These are phyloP conservation scores for Starmerella ratchasimensis DNA, from an alignment of 805 yeast genomes.

Conservation along the genomic window DNA sequence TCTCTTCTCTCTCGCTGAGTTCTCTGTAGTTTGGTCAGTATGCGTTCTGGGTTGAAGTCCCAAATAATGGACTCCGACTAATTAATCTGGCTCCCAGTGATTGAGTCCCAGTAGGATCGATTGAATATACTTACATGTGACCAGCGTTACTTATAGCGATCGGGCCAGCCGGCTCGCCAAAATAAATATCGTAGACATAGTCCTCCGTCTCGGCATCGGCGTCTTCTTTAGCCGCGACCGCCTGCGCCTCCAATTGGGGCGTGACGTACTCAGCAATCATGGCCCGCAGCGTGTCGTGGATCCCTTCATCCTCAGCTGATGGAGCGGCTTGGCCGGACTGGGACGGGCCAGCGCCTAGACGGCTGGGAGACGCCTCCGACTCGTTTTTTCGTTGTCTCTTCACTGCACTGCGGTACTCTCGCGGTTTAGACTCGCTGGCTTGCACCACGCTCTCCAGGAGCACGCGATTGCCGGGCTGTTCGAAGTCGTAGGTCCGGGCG, in stretches of 20 bases:
- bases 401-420: neutral
- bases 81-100: neutral
- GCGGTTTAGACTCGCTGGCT: neutral
- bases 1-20: slow-evolving; percentile 21
- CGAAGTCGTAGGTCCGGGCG: slow-evolving; percentile 10
- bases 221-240: neutral
- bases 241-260: neutral
- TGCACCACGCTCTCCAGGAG: neutral
- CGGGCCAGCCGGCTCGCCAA: slow-evolving; percentile 31
- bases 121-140: slow-evolving; percentile 23
- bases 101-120: neutral
- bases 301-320: slow-evolving; percentile 11
- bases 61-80: no score
- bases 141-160: slow-evolving; percentile 16
- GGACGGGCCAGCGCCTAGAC: no score
- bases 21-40: no score
- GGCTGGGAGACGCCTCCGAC: no score
- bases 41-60: no score
- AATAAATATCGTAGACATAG: slow-evolving; percentile 84
- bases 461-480: slow-evolving; percentile 6
- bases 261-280: slow-evolving; percentile 54
- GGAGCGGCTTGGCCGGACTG: neutral
- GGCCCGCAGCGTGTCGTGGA: slow-evolving; percentile 55
- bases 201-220: slow-evolving; percentile 35
- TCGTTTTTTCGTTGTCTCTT: slow-evolving; percentile 2